phyloP scores from a whole-genome alignment of 2,329 filamentous ascomycete genomes.

The Hypoxylon sp. region DNA sequence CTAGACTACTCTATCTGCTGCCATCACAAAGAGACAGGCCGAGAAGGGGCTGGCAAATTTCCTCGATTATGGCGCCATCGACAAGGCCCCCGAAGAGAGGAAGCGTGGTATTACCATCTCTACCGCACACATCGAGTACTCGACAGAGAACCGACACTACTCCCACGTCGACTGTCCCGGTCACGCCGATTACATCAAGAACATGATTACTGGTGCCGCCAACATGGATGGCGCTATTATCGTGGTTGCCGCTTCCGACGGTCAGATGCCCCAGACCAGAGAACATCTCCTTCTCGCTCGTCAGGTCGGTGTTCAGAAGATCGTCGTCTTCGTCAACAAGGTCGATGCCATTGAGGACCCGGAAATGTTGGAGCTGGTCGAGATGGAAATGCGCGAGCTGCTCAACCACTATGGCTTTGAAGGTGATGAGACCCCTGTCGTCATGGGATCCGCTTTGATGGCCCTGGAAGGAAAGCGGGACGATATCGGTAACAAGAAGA shows the following conservation, averaged over 20 bases:
- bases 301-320: conserved; percentile 97
- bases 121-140: conserved; percentile 98
- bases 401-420: conserved; percentile 94
- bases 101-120: conserved; percentile 99
- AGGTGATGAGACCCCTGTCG: conserved; percentile 95
- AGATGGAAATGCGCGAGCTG: conserved; percentile 99
- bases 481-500: conserved; percentile 88
- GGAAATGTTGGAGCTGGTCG: conserved; percentile 99
- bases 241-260: conserved; percentile 96
- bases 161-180: conserved; percentile 99
- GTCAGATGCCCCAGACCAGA: conserved; percentile 99
- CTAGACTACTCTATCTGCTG: conserved; percentile 96
- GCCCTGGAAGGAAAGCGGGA: conserved; percentile 87
- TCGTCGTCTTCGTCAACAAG: conserved; percentile 99
- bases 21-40: conserved; percentile 98
- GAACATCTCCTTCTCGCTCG: conserved; percentile 98
- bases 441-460: conserved; percentile 96
- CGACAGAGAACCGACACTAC: conserved; percentile 94
- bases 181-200: conserved; percentile 99
- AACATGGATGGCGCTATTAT: conserved; percentile 99
- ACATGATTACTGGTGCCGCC: conserved; percentile 99
- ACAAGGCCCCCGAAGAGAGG: conserved; percentile 98
- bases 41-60: conserved; percentile 94
- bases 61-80: conserved; percentile 97
- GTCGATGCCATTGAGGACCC: conserved; percentile 96